These are phyloP conservation scores for Perkinsus olseni DNA, from an alignment of 169 alveolate genomes.

Conservation along the genomic window DNA sequence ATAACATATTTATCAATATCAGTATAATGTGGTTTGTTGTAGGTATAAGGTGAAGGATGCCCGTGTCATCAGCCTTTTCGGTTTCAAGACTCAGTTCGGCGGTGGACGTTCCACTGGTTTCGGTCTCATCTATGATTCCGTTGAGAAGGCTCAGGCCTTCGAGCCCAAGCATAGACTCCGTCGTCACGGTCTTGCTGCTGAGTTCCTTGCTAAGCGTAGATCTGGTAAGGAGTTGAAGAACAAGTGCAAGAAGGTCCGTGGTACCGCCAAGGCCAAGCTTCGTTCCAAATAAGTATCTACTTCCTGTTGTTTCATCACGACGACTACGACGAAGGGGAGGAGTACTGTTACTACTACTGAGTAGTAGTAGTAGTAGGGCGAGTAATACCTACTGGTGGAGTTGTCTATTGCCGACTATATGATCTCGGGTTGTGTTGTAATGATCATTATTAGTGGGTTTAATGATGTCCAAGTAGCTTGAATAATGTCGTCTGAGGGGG, in stretches of 20 bases:
- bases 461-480: too few species aligned
- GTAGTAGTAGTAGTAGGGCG: too few species aligned
- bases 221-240: constrained; percentile 74
- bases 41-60: constrained; percentile 61
- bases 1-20: not conserved
- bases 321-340: not conserved
- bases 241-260: constrained; percentile 64
- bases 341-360: too few species aligned
- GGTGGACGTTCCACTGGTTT: constrained; percentile 92
- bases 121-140: constrained; percentile 82
- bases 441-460: not conserved
- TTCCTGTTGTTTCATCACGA: not conserved
- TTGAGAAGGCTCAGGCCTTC: constrained; percentile 71
- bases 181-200: constrained; percentile 61
- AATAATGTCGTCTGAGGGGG: not conserved
- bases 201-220: constrained; percentile 57
- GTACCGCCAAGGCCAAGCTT: not conserved
- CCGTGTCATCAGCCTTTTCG: constrained; percentile 71
- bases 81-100: constrained; percentile 87
- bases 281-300: not conserved
- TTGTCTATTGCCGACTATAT: not conserved
- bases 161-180: constrained; percentile 74
- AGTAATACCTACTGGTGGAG: too few species aligned
- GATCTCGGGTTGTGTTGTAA: not conserved
- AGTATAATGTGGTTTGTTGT: not conserved